Base-by-base conservation (phyloP, 495 filamentous ascomycete species). In the Penicillium arizonense region DNA sequence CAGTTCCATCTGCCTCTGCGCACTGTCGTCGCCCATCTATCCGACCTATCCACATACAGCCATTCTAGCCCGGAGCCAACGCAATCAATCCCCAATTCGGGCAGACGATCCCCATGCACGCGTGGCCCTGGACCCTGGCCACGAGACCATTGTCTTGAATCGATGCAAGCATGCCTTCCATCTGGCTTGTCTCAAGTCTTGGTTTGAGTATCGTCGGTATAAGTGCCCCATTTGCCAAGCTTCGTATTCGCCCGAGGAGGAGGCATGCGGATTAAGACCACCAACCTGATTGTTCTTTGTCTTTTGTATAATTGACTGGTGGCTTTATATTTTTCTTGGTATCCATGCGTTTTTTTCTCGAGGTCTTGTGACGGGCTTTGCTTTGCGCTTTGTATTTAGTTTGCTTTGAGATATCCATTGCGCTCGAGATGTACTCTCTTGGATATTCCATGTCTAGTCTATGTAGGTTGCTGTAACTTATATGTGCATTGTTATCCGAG, bases 101-200 rank as follows among this genome's bases (percentile, higher is more conserved):
- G 47, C 50, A 5, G 37, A 41, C 7, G 7, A 30, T 16, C 14
- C 8, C 38, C 20, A 34, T 37, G 26, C n/a, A 23, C 24, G 16
- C 57, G 37, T 44, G 45, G 39, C 16, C 2, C 33, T 9, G 16
- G 38, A 21, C 38, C 43, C 9, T 30, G 44, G 53, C 14, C 62
- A 51, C 37, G 38, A 51, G 9, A 50, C 68, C 3, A 21, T 68
- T 18, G 57, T 73, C 4, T 47, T 73, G 12, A 70, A 61, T 21
- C 55, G 57, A 16, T 73, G 70, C 56, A 57, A 64, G 46, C 70
- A 73, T 44, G 64, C 61, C 16, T 73, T 73, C 41, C 70, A 73
- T 30, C 47, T 57, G 1, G 21, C 47, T 4, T 73, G 70, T 58
- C 55, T 73, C 5, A 59, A 56, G 8, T 65, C 67, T 36, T 73